These are phyloP conservation scores for Pseudogymnoascus sp. DNA, from an alignment of 2,329 filamentous ascomycete species.

Conservation along the genomic window DNA sequence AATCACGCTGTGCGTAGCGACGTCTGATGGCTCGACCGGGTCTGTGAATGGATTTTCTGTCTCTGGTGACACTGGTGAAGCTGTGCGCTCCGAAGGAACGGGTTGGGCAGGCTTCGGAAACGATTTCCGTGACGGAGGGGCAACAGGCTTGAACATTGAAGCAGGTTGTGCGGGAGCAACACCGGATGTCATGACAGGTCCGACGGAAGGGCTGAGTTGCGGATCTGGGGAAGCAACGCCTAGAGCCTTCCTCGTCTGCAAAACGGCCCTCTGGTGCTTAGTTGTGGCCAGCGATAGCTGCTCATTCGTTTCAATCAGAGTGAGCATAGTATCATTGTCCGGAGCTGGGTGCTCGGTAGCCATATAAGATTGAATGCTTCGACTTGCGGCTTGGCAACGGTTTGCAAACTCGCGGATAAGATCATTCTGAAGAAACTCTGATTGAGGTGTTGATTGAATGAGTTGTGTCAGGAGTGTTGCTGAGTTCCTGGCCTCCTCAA, in stretches of 20 bases:
- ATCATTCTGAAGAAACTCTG: conserved; percentile 75
- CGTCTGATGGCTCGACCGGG: conserved; percentile 14
- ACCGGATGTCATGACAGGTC: conserved; percentile 1
- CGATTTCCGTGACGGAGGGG: conserved; percentile 10
- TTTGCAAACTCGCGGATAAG: conserved; percentile 87
- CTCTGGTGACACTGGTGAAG: conserved; percentile 16
- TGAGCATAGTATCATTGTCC: conserved; percentile 90
- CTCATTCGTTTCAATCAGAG: conserved; percentile 89
- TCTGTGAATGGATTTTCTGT: conserved; percentile 26
- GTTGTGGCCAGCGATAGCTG: conserved; percentile 75
- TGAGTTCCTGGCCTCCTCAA: conserved; percentile 86
- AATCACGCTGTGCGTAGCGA: background rate
- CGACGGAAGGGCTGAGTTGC: conserved; percentile 10
- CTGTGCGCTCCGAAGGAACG: conserved; percentile 11
- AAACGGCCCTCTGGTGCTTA: conserved; percentile 73
- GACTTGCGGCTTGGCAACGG: conserved; percentile 72
- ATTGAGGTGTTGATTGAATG: conserved; percentile 72
- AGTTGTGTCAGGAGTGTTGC: conserved; percentile 90
- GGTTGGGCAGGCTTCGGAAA: conserved; percentile 8
- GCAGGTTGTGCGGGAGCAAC: conserved; percentile 13
- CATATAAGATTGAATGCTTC: conserved; percentile 82
- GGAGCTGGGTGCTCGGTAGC: conserved; percentile 68
- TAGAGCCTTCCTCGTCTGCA: conserved; percentile 52
- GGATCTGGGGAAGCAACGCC: conserved; percentile 31
- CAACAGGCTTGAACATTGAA: conserved; percentile 10